A percentile compares a stretch with the other conserved stretches of the same genome.
Evolutionary conservation across 441 rosid species (phyloP).

Genomic region (Croton setiger): DNA sequence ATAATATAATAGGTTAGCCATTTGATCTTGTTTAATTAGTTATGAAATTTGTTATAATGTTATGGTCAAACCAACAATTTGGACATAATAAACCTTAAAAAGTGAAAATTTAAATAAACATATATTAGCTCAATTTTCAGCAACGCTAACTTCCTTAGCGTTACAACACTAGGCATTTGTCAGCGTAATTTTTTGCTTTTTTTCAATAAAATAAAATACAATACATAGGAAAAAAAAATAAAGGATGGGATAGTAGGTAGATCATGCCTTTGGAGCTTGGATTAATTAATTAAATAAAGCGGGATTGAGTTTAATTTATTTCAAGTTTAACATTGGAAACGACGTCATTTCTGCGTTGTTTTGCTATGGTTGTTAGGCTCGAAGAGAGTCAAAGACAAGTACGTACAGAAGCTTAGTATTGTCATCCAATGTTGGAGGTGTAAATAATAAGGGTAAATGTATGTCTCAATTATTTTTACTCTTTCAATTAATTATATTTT

Average conservation of each 20-base stretch:
- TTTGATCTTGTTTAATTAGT: too few relatives aligned
- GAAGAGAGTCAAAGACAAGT: background rate
- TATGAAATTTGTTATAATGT: too few relatives aligned
- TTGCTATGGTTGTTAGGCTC: background rate
- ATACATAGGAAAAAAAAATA: background rate
- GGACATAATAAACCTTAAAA: background rate
- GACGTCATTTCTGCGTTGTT: background rate
- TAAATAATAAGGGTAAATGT: background rate
- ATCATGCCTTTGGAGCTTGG: background rate
- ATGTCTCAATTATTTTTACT: background rate
- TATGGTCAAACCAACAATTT: background rate
- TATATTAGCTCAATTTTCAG: background rate
- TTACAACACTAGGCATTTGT: too few relatives aligned
- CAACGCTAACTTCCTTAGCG: background rate
- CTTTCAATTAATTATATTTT: too few relatives aligned
- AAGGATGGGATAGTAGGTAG: background rate
- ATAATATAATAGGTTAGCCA: background rate
- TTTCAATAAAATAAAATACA: background rate
- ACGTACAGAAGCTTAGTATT: background rate
- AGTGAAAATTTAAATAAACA: background rate
- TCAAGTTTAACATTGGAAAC: background rate
- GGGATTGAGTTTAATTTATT: background rate
- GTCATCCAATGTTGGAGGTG: constrained; percentile 14
- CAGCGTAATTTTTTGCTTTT: background rate
- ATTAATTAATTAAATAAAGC: background rate